A percentile compares a stretch with the other conserved stretches of the same genome.
Conservation (phyloP, 1,284 basidiomycete species). For the Spongispora temasekensis region DNA sequence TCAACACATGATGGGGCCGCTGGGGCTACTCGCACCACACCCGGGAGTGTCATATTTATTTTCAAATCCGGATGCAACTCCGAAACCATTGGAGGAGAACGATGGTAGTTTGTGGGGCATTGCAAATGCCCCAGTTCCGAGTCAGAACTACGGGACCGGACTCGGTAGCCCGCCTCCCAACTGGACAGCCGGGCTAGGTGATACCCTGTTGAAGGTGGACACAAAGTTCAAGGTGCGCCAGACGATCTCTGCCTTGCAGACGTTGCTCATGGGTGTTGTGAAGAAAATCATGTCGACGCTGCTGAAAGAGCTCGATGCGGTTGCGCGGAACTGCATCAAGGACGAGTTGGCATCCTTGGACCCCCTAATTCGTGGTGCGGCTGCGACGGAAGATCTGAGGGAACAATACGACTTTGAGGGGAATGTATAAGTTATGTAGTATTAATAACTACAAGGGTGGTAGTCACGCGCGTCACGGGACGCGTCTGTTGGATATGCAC, state of each 20-base stretch:
- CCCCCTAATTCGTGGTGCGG: slow-evolving; percentile 66
- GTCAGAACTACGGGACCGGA: slow-evolving; percentile 30
- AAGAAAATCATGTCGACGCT: slow-evolving; percentile 79
- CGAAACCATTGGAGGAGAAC: slow-evolving; percentile 41
- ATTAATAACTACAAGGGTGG: too few relatives aligned
- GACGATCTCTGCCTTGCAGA: slow-evolving; percentile 1
- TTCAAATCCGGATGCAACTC: slow-evolving; percentile 39
- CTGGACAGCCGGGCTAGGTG: slow-evolving; percentile 65
- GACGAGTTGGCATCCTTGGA: slow-evolving; percentile 80
- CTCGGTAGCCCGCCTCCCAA: slow-evolving; percentile 54
- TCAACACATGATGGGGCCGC: slow-evolving; percentile 74
- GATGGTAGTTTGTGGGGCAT: slow-evolving; percentile 69
- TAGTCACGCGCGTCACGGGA: slow-evolving; percentile 31
- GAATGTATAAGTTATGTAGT: slow-evolving; percentile 43
- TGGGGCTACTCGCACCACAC: slow-evolving; percentile 70
- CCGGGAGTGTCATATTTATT: slow-evolving; percentile 83
- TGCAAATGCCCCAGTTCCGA: slow-evolving; percentile 48
- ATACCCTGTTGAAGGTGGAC: slow-evolving; percentile 79
- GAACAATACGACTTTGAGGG: slow-evolving; percentile 53
- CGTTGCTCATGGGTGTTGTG: slow-evolving; percentile 3
- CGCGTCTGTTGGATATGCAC: slow-evolving; percentile 22
- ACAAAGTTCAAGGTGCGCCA: slow-evolving; percentile 73
- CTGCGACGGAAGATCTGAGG: slow-evolving; percentile 39
- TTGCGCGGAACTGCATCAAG: slow-evolving; percentile 77
- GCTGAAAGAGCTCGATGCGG: slow-evolving; percentile 79